Conservation (phyloP, 1,284 basidiomycete genomes). For the Melampsora americana region DNA sequence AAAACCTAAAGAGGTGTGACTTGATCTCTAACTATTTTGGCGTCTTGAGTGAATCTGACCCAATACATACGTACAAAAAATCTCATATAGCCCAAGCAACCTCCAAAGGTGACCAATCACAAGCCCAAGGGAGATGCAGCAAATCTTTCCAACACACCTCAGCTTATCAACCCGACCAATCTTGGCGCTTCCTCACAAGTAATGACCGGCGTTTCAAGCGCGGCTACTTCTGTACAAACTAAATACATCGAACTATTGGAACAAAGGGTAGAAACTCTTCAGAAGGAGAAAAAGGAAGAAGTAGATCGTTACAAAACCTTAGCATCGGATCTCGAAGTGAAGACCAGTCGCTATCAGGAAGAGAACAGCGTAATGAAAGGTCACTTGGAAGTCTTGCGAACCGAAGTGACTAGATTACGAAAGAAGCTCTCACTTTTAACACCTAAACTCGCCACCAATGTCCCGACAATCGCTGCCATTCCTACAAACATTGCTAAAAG, state of each 20-base stretch:
- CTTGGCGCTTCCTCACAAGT: neutral
- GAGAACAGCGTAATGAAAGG: slow-evolving; percentile 31
- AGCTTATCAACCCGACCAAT: neutral
- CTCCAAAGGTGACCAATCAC: neutral
- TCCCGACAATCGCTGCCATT: slow-evolving; percentile 1
- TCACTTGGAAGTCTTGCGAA: slow-evolving; percentile 32
- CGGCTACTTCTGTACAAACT: slow-evolving; percentile 25
- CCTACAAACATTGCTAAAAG: slow-evolving; percentile 21
- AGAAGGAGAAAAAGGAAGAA: slow-evolving; percentile 26
- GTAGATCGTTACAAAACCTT: slow-evolving; percentile 36
- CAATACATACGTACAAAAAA: neutral
- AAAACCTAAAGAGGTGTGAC: slow-evolving; percentile 35
- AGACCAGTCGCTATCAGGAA: slow-evolving; percentile 5
- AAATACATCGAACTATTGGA: slow-evolving; percentile 35
- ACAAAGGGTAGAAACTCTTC: slow-evolving; percentile 22
- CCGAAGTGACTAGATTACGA: slow-evolving; percentile 36
- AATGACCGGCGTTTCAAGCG: neutral
- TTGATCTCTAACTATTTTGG: neutral
- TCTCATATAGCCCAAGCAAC: neutral
- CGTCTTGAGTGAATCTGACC: neutral
- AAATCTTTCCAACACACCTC: neutral
- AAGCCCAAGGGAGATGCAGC: neutral
- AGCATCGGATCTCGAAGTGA: slow-evolving; percentile 18
- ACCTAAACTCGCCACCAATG: slow-evolving; percentile 12
- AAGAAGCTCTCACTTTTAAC: slow-evolving; percentile 28